Conservation (phyloP, 305 asterid genomes). For the Ilex paraguariensis region DNA sequence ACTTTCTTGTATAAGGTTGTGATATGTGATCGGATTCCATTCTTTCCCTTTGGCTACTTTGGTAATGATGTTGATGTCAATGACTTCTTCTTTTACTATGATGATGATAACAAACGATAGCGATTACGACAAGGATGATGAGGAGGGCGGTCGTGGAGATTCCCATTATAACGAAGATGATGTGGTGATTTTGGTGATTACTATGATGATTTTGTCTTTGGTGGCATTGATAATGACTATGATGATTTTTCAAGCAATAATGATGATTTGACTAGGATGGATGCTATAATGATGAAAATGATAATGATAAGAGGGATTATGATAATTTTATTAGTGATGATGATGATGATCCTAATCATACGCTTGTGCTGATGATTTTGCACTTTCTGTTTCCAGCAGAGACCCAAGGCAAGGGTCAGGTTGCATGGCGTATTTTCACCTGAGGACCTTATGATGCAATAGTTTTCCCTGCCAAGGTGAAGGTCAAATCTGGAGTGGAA, state of each 20-base stretch:
- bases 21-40: too few relatives aligned
- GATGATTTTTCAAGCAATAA: neutral
- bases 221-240: slow-evolving; percentile 11
- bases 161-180: too few relatives aligned
- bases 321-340: slow-evolving; percentile 9
- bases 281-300: slow-evolving; percentile 8
- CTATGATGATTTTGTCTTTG: slow-evolving; percentile 26
- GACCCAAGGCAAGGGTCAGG: slow-evolving; percentile 39
- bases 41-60: too few relatives aligned
- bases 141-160: too few relatives aligned
- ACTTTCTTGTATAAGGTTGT: too few relatives aligned
- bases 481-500: slow-evolving; percentile 28
- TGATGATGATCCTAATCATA: slow-evolving; percentile 14
- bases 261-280: slow-evolving; percentile 4
- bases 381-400: slow-evolving; percentile 51
- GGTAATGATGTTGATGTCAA: too few relatives aligned
- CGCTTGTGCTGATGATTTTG: slow-evolving; percentile 31
- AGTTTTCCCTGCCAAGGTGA: slow-evolving; percentile 37
- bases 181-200: too few relatives aligned
- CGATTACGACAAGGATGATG: too few relatives aligned
- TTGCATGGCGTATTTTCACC: slow-evolving; percentile 45
- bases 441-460: slow-evolving; percentile 50
- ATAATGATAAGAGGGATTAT: slow-evolving; percentile 19
- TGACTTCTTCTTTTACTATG: too few relatives aligned
- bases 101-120: too few relatives aligned